These are phyloP conservation scores for Trametes maxima DNA, from an alignment of 768 basidiomycete genomes.

Conservation along the genomic window DNA sequence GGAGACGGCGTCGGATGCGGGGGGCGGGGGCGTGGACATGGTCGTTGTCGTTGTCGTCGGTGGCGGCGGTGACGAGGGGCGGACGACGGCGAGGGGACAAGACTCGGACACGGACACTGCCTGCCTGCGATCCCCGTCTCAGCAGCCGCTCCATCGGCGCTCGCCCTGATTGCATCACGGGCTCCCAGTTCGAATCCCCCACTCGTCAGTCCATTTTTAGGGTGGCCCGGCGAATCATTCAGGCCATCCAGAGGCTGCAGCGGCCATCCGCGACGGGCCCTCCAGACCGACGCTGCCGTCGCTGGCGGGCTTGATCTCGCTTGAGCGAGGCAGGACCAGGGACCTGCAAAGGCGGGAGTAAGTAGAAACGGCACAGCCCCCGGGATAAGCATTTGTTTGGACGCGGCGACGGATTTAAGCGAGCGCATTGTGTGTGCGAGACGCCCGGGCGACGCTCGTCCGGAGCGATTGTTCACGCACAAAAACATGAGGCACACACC, in stretches of 20 bases:
- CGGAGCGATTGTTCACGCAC: slow-evolving; percentile 13
- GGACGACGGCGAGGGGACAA: not conserved
- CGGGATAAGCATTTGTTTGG: not conserved
- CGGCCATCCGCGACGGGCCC: not conserved
- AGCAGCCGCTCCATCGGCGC: slow-evolving; percentile 1
- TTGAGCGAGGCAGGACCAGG: no score
- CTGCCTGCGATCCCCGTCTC: not conserved
- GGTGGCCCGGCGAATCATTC: not conserved
- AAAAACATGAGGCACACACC: slow-evolving; percentile 10
- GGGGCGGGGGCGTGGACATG: slow-evolving; percentile 17
- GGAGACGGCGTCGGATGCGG: slow-evolving; percentile 32
- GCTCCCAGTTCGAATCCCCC: slow-evolving; percentile 13
- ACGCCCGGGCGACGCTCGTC: slow-evolving; percentile 2
- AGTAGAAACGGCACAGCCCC: not conserved
- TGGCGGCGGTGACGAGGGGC: not conserved
- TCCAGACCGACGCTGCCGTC: not conserved
- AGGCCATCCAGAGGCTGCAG: not conserved
- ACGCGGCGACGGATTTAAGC: not conserved
- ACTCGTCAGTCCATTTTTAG: slow-evolving; percentile 10
- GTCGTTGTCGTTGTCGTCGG: slow-evolving; percentile 10
- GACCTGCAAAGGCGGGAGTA: not conserved
- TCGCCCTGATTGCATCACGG: slow-evolving; percentile 15
- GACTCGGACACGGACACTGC: not conserved
- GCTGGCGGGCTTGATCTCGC: no score
- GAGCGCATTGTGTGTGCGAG: not conserved